Evolutionary conservation across 2,329 filamentous ascomycete species (phyloP), one percentile per base, ranked within the genome.

Genomic region (Monosporascus cannonballus): DNA sequence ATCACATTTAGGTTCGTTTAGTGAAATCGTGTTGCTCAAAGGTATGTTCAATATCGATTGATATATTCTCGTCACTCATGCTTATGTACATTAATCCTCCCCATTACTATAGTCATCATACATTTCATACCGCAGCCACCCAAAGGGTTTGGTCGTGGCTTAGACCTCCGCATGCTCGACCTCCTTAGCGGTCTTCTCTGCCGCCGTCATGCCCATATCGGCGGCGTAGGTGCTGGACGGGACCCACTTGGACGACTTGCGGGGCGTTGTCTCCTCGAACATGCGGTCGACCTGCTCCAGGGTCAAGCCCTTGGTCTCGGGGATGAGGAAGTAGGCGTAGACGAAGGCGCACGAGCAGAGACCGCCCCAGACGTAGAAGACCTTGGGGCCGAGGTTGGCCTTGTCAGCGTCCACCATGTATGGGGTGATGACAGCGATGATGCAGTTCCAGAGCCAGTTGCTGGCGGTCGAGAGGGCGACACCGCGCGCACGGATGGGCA

Each of bases 361-460:
- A 42, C 74, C 76, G 45, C 86, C 86, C 86, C 86, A 90, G 67
- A 89, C 76, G 75, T 87, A 89, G 81, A 89, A 89, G 61, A 89
- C 84, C 62, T 80, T 83, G 30, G 85, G 78, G 64, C 78, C 79
- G 53, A 91, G 74, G 71, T 90, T 84, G 57, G 83, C 85, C 56
- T 80, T 71, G 55, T 81, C 74, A 41, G 70, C 62, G 56, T 78
- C 79, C 45, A 84, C 78, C 73, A 89, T 84, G 77, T 86, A 88
- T 14, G 85, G 85, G n/a, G 81, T 86, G 71, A 90, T 88, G 68
- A 90, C 79, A 50, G 62, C 64, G 46, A 81, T 80, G 65, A 80
- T 80, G 70, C 85, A 90, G 76, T 91, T 94, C 89, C 89, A 94
- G 57, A 94, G 80, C 90, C 90, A 95, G 81, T 95, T 95, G 68